phyloP scores from a whole-genome alignment of 306 rosid species.

The Glycine latifolia region DNA sequence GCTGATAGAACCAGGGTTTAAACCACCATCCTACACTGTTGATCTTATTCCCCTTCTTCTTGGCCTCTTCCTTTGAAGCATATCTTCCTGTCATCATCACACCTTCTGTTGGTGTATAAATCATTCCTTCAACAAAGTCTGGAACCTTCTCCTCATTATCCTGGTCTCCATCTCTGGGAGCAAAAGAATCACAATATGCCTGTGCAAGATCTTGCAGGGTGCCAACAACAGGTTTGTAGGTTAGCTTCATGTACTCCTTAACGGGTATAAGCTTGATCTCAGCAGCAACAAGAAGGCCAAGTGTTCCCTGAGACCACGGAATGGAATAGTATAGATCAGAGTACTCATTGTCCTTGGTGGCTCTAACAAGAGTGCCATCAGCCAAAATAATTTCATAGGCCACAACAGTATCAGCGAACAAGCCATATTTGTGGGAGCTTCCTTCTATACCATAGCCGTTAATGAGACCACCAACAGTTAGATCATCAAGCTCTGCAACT shows the following conservation, averaged over 20 bases:
- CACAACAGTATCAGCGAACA: constrained; percentile 92
- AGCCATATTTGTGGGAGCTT: constrained; percentile 92
- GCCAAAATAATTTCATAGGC: constrained; percentile 87
- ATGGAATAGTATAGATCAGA: constrained; percentile 85
- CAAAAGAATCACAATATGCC: constrained; percentile 82
- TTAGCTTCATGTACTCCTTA: constrained; percentile 93
- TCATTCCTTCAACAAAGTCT: constrained; percentile 93
- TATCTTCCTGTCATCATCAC: constrained; percentile 93
- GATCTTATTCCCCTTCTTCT: constrained; percentile 88
- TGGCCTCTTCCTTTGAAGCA: constrained; percentile 92
- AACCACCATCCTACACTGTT: constrained; percentile 96
- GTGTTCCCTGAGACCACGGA: constrained; percentile 99
- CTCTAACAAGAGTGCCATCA: constrained; percentile 93
- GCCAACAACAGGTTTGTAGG: constrained; percentile 82
- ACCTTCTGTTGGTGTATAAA: constrained; percentile 71
- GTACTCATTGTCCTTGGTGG: constrained; percentile 87
- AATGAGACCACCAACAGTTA: constrained; percentile 98
- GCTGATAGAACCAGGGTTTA: constrained; percentile 96
- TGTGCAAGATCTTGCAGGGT: constrained; percentile 81
- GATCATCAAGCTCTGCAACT: constrained; percentile 97
- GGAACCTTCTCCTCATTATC: constrained; percentile 89
- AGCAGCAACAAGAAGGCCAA: constrained; percentile 94
- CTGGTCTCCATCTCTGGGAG: constrained; percentile 91
- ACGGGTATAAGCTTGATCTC: constrained; percentile 87
- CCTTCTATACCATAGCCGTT: constrained; percentile 99